Evolutionary conservation across 768 basidiomycete species (phyloP), one percentile per base, ranked within the genome.

Genomic region (Rubroboletus satanas): DNA sequence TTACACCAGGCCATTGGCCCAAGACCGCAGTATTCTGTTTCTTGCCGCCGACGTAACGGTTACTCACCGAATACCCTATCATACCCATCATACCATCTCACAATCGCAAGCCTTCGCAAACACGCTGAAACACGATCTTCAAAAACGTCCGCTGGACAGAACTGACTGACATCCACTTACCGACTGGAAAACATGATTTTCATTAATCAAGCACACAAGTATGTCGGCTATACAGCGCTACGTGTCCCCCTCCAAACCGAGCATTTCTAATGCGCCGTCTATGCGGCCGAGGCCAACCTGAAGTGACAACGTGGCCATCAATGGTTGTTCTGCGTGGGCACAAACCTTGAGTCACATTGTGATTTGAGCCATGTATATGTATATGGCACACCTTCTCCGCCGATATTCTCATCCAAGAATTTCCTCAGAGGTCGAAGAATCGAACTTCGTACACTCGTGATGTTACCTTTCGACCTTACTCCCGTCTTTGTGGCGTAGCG

Each of bases 281-380:
- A 83, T 74, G 56, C 83, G 74, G 59, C 82, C 78, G 9, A 85
- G 54, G 28, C 77, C 67, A 44, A 80, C 73, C 56, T 77, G 69
- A 38, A 85, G 65, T 6, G 83, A 77, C n/a, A 54, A 52, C 9
- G 67, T 14, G 15, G 56, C 57, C 65, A 69, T 62, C 43, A 70
- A 48, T 45, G 71, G 71, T 17, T 54, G 69, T 70, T 56, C 60
- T 57, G 46, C 44, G 51, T 36, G 45, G 56, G 31, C 44, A 49
- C 45, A 42, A 52, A 49, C 38, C 9, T 29, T 46, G 43, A 28
- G 35, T 51, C 44, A 49, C 15, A 41, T 53, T 17, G 15, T 14
- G 21, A 47, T 42, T 5, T 7, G 15, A 29, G 12, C 29, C 28
- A 33, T 39, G 15, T 11, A 45, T 44, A 2, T 52, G 12, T 3